These are phyloP conservation scores for Trypanosoma lewisi DNA, from an alignment of 208 protist genomes.

Conservation along the genomic window DNA sequence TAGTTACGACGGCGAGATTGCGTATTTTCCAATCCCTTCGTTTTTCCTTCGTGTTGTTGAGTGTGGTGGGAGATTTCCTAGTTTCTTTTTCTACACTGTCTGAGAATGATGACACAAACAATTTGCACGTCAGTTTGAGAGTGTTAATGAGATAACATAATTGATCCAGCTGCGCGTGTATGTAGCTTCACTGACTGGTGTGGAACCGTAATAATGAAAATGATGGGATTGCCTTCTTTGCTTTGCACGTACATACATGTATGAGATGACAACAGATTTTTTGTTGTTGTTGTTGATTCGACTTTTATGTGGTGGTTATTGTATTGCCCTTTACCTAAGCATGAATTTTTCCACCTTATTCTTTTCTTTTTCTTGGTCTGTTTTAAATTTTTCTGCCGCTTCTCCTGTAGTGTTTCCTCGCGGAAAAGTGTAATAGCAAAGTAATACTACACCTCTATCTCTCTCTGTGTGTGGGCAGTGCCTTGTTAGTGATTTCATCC, in stretches of 20 bases:
- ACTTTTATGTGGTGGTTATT: background rate
- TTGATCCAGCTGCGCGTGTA: slow-evolving; percentile 16
- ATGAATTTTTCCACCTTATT: slow-evolving; percentile 5
- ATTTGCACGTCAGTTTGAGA: slow-evolving; percentile 39
- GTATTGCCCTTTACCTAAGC: background rate
- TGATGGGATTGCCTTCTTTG: too few species aligned
- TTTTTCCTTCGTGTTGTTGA: background rate
- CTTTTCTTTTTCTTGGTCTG: slow-evolving; percentile 17
- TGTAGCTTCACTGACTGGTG: slow-evolving; percentile 12
- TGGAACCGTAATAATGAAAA: too few species aligned
- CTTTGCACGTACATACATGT: background rate
- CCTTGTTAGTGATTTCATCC: too few species aligned
- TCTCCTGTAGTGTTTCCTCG: background rate
- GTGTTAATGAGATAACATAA: slow-evolving; percentile 13
- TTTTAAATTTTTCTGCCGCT: background rate
- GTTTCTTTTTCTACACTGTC: background rate
- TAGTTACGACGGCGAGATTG: slow-evolving; percentile 24
- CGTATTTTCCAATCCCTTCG: background rate
- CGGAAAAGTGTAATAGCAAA: too few species aligned
- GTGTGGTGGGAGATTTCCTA: background rate
- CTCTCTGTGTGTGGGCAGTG: too few species aligned
- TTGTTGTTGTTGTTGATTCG: background rate
- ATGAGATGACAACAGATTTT: background rate
- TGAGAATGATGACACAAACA: slow-evolving; percentile 25
- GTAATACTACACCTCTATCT: too few species aligned